Conservation (phyloP, 2,329 filamentous ascomycete genomes). For the Gliomastix tumulicola region DNA sequence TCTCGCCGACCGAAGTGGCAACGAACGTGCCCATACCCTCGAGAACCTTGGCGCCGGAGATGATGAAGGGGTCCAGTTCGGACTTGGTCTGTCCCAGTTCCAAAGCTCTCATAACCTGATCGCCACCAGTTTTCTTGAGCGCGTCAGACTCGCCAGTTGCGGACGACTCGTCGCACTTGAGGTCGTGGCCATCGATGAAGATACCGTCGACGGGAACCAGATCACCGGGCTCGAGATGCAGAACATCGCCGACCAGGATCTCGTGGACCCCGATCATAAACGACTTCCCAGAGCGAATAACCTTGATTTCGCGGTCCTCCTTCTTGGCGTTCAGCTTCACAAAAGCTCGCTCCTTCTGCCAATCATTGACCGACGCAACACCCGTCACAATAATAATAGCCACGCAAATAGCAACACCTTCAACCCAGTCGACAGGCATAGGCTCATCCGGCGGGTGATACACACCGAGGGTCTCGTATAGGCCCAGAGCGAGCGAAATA, state of each 20-base stretch:
- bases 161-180: slow-evolving; percentile 65
- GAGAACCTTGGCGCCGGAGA: slow-evolving; percentile 52
- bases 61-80: slow-evolving; percentile 61
- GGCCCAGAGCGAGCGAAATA: slow-evolving; percentile 57
- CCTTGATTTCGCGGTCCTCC: slow-evolving; percentile 58
- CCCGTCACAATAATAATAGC: slow-evolving; percentile 59
- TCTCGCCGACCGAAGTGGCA: slow-evolving; percentile 46
- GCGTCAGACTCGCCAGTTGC: slow-evolving; percentile 69
- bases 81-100: slow-evolving; percentile 25
- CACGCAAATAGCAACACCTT: slow-evolving; percentile 61
- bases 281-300: slow-evolving; percentile 59
- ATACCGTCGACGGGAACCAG: slow-evolving; percentile 65
- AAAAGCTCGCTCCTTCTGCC: slow-evolving; percentile 62
- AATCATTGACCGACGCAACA: slow-evolving; percentile 58
- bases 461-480: slow-evolving; percentile 57
- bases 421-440: slow-evolving; percentile 53
- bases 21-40: slow-evolving; percentile 48
- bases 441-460: slow-evolving; percentile 33
- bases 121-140: slow-evolving; percentile 57
- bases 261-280: slow-evolving; percentile 59
- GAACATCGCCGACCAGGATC: slow-evolving; percentile 61
- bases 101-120: slow-evolving; percentile 50
- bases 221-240: slow-evolving; percentile 64
- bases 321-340: slow-evolving; percentile 55
- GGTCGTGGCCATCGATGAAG: slow-evolving; percentile 47